A percentile compares a stretch with the other conserved stretches of the same genome.
Evolutionary conservation across 2,329 filamentous ascomycete species (phyloP).

Genomic region (Seiridium unicorne): DNA sequence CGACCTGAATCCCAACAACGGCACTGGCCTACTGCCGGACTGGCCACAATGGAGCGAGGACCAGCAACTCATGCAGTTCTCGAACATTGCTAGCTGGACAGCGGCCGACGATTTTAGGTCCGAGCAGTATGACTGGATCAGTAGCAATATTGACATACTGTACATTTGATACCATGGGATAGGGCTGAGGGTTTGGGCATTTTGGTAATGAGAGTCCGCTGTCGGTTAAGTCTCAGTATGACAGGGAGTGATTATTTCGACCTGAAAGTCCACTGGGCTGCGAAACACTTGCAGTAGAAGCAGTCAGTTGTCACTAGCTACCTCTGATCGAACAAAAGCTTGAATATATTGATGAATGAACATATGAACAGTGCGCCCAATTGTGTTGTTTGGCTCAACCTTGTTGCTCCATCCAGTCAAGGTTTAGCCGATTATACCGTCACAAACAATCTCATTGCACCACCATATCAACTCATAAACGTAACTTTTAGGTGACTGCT

Average conservation of each 20-base stretch:
- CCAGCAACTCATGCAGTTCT: constrained; percentile 51
- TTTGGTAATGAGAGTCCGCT: no score
- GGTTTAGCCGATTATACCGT: neutral
- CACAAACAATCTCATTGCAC: neutral
- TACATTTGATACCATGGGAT: neutral
- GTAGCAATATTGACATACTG: constrained; percentile 17
- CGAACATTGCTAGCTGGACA: constrained; percentile 24
- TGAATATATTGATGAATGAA: neutral
- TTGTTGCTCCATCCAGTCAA: no score
- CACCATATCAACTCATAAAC: no score
- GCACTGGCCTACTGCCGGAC: constrained; percentile 28
- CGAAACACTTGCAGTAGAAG: no score
- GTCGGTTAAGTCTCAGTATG: no score
- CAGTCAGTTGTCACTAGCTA: no score
- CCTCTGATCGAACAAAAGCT: neutral
- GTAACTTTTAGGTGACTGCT: neutral
- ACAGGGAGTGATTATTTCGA: no score
- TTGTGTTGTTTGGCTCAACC: no score
- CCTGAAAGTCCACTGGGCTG: no score
- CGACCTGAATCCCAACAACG: constrained; percentile 67
- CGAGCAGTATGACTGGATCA: constrained; percentile 19
- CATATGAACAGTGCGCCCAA: neutral
- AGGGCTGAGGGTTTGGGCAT: neutral
- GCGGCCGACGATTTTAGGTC: constrained; percentile 37
- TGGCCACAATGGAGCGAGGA: constrained; percentile 44